Evolutionary conservation across 2,329 filamentous ascomycete genomes (phyloP), one percentile per base, ranked within the genome.

Genomic region (Fusarium pseudonygamai): DNA sequence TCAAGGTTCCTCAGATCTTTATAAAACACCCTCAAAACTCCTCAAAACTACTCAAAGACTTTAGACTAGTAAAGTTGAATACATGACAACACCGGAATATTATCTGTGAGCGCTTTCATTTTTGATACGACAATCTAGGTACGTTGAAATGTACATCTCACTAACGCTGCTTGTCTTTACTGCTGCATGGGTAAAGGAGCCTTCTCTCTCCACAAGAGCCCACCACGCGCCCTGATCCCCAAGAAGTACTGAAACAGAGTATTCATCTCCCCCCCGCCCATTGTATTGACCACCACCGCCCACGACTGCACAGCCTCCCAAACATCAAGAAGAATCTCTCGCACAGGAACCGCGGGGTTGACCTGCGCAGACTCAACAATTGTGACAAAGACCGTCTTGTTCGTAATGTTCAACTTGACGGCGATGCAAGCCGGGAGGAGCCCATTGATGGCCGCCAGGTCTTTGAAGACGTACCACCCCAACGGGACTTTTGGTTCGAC

Each of bases 401-500:
- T 40, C 4, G 63, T 67, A 6, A 13, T 13, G 16, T 67, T 67
- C 8, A 60, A 12, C 34, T 67, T 60, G 22, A 67, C 46, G 0
- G 20, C 6, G 5, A 60, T 32, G 8, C 37, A 24, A 0, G 30
- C 16, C 1, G 37, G 46, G 2, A 53, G 15, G 5, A 61, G 7
- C 5, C n/a, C 6, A 16, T 67, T 67, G 24, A 67, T 61, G 16
- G 30, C 15, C 0, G 20, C 40, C 18, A 67, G 20, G 14, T 67
- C 63, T 14, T 18, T 28, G 8, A 15, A 6, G 0, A 67, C 24
- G 3, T 26, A 39, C 5, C 4, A 36, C 28, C 47, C 63, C 3
- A 50, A 2, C 0, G 34, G 46, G 16, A 40, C 24, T 0, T 14
- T n/a, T 13, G 39, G 50, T 6, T 62, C 53, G 1, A 45, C 13